A percentile compares a stretch with the other conserved stretches of the same genome.
phyloP scores from a whole-genome alignment of 257 asterid species.

The Solanum peruvianum region DNA sequence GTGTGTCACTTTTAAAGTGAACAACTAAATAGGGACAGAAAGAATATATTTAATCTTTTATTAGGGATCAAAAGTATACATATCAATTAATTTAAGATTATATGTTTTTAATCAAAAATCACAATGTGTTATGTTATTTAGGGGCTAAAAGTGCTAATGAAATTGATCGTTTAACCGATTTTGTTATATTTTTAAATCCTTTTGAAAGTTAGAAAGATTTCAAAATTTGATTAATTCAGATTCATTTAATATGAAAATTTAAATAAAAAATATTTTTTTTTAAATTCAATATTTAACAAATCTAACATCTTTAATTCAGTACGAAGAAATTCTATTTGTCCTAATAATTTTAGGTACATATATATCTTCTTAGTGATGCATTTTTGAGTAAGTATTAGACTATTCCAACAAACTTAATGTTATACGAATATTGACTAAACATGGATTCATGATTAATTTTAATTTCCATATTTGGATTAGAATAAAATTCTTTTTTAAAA shows the following conservation, averaged over 20 bases:
- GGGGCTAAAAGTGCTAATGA: not conserved
- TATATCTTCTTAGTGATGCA: not conserved
- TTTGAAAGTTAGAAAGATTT: not conserved
- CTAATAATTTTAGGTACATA: not conserved
- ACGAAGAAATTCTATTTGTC: not conserved
- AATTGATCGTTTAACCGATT: not conserved
- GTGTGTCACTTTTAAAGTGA: no score
- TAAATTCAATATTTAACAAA: rapidly evolving
- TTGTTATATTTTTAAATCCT: not conserved
- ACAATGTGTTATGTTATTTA: not conserved
- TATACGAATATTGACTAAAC: no score
- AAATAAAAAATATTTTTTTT: not conserved
- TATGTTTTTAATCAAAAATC: not conserved
- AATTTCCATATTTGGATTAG: not conserved
- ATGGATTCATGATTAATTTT: no score
- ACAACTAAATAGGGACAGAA: no score
- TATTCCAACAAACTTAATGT: not conserved
- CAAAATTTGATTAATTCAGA: not conserved
- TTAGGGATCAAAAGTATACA: not conserved
- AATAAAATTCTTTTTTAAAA: not conserved
- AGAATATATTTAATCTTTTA: not conserved
- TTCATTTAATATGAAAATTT: not conserved
- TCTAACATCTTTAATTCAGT: not conserved
- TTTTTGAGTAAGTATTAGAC: not conserved
- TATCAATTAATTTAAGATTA: not conserved